Evolutionary conservation across 441 rosid species (phyloP).

Genomic region (Pelargonium citronellum): DNA sequence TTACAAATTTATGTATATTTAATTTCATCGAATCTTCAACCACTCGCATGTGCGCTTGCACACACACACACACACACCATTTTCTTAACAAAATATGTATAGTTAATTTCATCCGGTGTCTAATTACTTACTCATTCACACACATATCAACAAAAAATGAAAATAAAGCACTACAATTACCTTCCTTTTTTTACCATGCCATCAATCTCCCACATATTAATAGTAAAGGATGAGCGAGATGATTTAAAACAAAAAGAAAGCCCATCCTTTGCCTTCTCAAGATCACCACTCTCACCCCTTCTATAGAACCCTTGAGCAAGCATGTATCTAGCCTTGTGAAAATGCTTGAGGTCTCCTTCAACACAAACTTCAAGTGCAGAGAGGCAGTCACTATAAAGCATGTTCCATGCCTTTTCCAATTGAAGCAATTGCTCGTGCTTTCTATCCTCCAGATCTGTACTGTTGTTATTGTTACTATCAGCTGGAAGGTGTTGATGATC

Average conservation of each 20-base stretch:
- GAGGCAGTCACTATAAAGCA: conserved; percentile 91
- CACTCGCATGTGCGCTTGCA: too few relatives aligned
- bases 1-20: conserved; percentile 5
- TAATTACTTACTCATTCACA: too few relatives aligned
- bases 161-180: conserved; percentile 34
- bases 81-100: too few relatives aligned
- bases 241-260: conserved; percentile 97
- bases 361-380: conserved; percentile 82
- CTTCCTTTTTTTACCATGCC: conserved; percentile 98
- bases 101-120: too few relatives aligned
- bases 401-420: conserved; percentile 67
- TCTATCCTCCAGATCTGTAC: conserved; percentile 35
- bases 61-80: too few relatives aligned
- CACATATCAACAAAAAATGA: conserved; percentile 1
- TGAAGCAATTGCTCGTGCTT: conserved; percentile 39
- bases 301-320: conserved; percentile 85
- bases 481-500: conserved; percentile 38
- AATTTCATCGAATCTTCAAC: neutral
- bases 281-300: conserved; percentile 69
- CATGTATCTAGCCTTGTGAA: conserved; percentile 96
- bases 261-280: conserved; percentile 93
- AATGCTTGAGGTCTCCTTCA: conserved; percentile 98
- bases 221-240: conserved; percentile 88
- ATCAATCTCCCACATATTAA: conserved; percentile 99
- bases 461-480: conserved; percentile 37